phyloP scores from a whole-genome alignment of 768 basidiomycete genomes.

The Tylopilus subfusipes region DNA sequence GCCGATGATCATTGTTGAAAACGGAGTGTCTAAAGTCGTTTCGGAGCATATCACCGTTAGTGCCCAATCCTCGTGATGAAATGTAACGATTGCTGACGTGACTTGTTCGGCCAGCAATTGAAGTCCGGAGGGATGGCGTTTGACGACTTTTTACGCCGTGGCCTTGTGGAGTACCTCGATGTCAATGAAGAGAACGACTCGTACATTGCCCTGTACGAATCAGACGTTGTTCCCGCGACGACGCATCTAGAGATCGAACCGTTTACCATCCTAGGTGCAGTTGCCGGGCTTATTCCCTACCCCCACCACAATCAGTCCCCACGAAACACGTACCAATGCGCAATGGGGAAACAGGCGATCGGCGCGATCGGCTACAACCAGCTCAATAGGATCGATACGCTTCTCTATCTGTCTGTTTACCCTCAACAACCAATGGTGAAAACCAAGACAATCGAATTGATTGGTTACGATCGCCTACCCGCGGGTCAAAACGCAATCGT shows the following conservation, averaged over 20 bases:
- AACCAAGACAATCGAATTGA: constrained; percentile 95
- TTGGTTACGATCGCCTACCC: constrained; percentile 94
- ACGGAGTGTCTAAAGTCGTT: constrained; percentile 69
- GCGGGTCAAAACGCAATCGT: constrained; percentile 98
- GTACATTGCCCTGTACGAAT: constrained; percentile 91
- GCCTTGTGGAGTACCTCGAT: constrained; percentile 96
- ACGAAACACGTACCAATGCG: constrained; percentile 98
- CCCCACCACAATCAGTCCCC: constrained; percentile 99
- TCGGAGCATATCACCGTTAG: constrained; percentile 74
- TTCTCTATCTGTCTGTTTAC: constrained; percentile 96
- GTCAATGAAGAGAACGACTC: constrained; percentile 99
- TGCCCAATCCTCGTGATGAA: not conserved
- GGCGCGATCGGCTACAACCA: constrained; percentile 99
- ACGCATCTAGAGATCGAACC: constrained; percentile 99
- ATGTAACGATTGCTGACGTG: constrained; percentile 3
- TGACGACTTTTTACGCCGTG: constrained; percentile 89
- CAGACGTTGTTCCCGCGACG: constrained; percentile 73
- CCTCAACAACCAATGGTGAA: constrained; percentile 99
- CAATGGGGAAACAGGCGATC: constrained; percentile 99
- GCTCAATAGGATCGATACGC: constrained; percentile 94
- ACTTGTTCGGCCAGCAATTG: constrained; percentile 51
- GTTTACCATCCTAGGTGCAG: constrained; percentile 95
- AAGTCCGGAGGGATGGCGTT: constrained; percentile 78
- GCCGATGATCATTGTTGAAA: constrained; percentile 95
- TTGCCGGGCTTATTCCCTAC: constrained; percentile 97